A percentile compares a stretch with the other conserved stretches of the same genome.
Conservation (phyloP, 345 rosid species). For the Ceriops zippeliana region DNA sequence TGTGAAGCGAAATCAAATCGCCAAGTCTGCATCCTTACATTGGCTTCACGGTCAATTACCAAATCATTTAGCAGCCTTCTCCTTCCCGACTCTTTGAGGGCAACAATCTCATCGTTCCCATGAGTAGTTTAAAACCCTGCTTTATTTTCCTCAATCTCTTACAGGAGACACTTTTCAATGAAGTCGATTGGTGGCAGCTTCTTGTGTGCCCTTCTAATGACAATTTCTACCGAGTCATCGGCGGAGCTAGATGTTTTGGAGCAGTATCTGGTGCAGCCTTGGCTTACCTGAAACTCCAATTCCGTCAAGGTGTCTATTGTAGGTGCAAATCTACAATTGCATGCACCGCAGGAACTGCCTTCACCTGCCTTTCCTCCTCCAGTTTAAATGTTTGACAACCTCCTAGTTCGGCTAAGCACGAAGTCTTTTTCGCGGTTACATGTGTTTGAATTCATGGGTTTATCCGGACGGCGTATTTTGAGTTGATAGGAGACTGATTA, state of each 20-base stretch:
- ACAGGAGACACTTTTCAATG: slow-evolving; percentile 21
- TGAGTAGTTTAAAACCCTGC: slow-evolving; percentile 37
- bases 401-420: slow-evolving; percentile 29
- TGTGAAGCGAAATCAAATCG: slow-evolving; percentile 35
- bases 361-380: too few relatives aligned
- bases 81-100: not conserved
- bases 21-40: slow-evolving; percentile 29
- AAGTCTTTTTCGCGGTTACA: too few relatives aligned
- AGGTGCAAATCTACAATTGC: too few relatives aligned
- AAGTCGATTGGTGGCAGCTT: slow-evolving; percentile 38
- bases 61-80: slow-evolving; percentile 34
- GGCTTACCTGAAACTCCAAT: too few relatives aligned
- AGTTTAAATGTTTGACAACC: slow-evolving; percentile 12
- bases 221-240: too few relatives aligned
- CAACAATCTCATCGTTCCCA: slow-evolving; percentile 30
- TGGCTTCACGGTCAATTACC: slow-evolving; percentile 50
- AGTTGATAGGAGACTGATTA: too few relatives aligned
- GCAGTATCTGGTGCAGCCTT: too few relatives aligned
- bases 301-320: too few relatives aligned
- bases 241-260: too few relatives aligned
- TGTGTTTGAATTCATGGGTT: too few relatives aligned
- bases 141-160: slow-evolving; percentile 37
- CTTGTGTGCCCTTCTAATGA: slow-evolving; percentile 41
- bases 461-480: too few relatives aligned
- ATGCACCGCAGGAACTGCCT: too few relatives aligned